Base-by-base conservation (phyloP, 2,329 filamentous ascomycete species). In the Penicillium aurantiogriseum region DNA sequence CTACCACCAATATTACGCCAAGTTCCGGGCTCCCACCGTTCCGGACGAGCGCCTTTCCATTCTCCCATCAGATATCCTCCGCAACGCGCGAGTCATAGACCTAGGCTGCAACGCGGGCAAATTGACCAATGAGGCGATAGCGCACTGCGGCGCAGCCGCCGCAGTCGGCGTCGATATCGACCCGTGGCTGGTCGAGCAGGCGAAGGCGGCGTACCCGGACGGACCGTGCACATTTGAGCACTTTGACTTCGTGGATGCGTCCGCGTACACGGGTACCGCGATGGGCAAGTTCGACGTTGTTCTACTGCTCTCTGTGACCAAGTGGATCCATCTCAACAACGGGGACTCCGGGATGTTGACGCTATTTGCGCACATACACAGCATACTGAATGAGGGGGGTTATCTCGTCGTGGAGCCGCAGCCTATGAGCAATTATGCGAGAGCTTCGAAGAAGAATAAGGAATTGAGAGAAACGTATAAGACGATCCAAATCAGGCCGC, bases 381-480 rank as follows among this genome's bases (percentile, higher is more conserved):
- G 51, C 42, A 65, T 67, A 43, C 23, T 67, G 47, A 65, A 67
- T 57, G 60, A 67, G 2, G 63, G 60, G n/a, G 63, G 64, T n/a
- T 65, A 65, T 60, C 64, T 67, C 21, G 57, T 67, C 17, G 57
- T 66, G 51, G 63, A 67, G 58, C 64, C 64, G 47, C 64, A 67
- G 50, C 64, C 64, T 51, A 67, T 67, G 63, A 67, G 61, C 60
- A 67, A 67, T 61, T 67, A 65, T 62, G 60, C 63, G 33, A 64
- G 57, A 48, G 64, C 64, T 48, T 64, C 64, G 17, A 67, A 63
- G 56, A 67, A 40, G 33, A 67, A 67, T 57, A 67, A 67, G 59
- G 64, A 67, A 49, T 63, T 67, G 55, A 63, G 63, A 59, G 63
- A 67, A 47, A 64, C 25, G 45, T 67, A 67, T 64, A 67, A 65